Evolutionary conservation across 371 early-diverging fungal genomes (phyloP).

Genomic region (Mucor racemosus): DNA sequence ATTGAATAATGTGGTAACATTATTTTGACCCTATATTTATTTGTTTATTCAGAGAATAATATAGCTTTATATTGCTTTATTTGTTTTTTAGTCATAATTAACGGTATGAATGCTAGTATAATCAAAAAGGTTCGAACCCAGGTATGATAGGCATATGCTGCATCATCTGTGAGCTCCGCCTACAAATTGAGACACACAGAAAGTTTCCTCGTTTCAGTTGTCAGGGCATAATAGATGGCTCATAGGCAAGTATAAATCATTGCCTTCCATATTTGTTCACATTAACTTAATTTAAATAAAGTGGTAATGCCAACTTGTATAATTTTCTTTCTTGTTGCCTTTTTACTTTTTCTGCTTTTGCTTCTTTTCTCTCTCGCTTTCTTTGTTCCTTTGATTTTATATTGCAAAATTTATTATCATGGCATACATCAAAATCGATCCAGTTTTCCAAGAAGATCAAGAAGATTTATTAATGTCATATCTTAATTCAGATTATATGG

Average conservation of each 20-base stretch:
- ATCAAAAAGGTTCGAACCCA: too few relatives aligned
- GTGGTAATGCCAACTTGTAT: neutral
- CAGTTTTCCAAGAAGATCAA: constrained; percentile 32
- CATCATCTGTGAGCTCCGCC: constrained; percentile 1
- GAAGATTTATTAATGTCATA: constrained; percentile 45
- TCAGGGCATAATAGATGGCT: neutral
- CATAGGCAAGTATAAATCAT: neutral
- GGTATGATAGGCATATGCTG: constrained; percentile 2
- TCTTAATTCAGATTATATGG: constrained; percentile 39
- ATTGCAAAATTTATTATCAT: too few relatives aligned
- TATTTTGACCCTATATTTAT: neutral
- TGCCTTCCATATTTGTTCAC: constrained; percentile 36
- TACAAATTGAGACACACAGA: neutral
- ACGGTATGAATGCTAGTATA: neutral
- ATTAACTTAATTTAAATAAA: constrained; percentile 19
- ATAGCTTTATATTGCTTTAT: constrained; percentile 2
- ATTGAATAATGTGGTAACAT: too few relatives aligned
- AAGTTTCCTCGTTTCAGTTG: neutral
- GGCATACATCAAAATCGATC: constrained; percentile 22
- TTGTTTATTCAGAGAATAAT: neutral
- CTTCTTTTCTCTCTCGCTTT: constrained; percentile 10
- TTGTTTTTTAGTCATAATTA: neutral
- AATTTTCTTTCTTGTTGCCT: neutral
- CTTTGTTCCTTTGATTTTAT: constrained; percentile 1
- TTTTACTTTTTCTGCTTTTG: neutral